Evolutionary conservation across 2,329 filamentous ascomycete species (phyloP), one percentile per base, ranked within the genome.

Genomic region (Didymella pomorum): DNA sequence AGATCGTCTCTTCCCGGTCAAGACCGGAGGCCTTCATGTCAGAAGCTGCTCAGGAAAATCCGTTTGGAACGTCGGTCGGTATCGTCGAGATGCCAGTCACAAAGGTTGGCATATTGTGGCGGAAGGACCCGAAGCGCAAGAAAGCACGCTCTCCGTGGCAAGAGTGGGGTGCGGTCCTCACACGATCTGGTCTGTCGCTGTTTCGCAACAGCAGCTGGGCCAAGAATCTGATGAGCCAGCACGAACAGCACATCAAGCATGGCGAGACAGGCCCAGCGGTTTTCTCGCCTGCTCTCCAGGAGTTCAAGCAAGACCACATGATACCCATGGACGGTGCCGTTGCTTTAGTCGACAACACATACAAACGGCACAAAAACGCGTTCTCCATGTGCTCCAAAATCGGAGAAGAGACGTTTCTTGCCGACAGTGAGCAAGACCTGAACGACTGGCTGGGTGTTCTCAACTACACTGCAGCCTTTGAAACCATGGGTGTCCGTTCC

Each of bases 11-110:
- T 4, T 91, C 93, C 14, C 86, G 95, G 58, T 99, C 95, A 42
- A 86, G 95, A 28, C 95, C 95, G 0, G 94, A 97, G 74, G 95
- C 95, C 1, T 99, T 98, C 78, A 93, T 97, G 86, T 89, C 89
- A 0, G 92, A 95, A 63, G 89, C 91, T 68, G 93, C 91, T 12
- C 88, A 91, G 41, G 89, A 87, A 29, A 97, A 96, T 65, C 92
- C 93, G 0, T 84, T 91, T 25, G 92, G 95, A 62, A 91, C 95
- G 64, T 74, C 73, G 3, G 92, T 93, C 3, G 95, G 95, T 12
- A 90, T 99, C 58, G 94, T 99, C 11, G 94, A 98, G 76, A 96
- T 99, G 73, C 97, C 97, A 68, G 90, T 98, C 44, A 97, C 94
- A 43, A 99, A 98, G 76, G 93, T 99, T 48, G 95, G 95, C 4